Evolutionary conservation across 1,139 yeast genomes (phyloP).

Genomic region (Debaryomyces singareniensis): DNA sequence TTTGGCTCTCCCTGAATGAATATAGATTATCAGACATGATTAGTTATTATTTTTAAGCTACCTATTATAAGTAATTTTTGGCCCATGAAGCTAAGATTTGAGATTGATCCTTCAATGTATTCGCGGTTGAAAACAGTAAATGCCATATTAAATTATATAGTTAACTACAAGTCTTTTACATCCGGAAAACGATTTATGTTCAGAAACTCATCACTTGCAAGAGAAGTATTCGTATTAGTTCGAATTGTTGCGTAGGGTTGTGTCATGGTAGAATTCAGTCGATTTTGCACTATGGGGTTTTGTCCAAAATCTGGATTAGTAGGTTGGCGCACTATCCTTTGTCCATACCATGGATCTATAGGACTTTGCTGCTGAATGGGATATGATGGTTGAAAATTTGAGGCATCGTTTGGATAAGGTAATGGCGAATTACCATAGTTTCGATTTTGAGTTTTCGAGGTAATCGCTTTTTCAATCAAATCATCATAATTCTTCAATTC

Average conservation of each 20-base stretch:
- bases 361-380: constrained; percentile 2
- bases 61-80: background rate
- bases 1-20: constrained; percentile 40
- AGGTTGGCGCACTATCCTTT: constrained; percentile 21
- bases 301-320: constrained; percentile 36
- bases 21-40: constrained; percentile 32
- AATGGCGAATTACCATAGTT: constrained; percentile 4
- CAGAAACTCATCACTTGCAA: constrained; percentile 16
- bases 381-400: constrained; percentile 1
- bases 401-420: constrained; percentile 15
- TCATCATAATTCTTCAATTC: constrained; percentile 69
- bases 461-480: constrained; percentile 49
- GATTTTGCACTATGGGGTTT: too few relatives aligned
- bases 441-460: constrained; percentile 15
- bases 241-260: too few relatives aligned
- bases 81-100: constrained; percentile 1
- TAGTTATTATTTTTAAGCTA: constrained; percentile 1
- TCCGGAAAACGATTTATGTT: constrained; percentile 26
- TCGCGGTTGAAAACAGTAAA: too few relatives aligned
- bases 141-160: background rate
- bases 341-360: constrained; percentile 2
- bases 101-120: too few relatives aligned
- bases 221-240: too few relatives aligned
- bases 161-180: constrained; percentile 15
- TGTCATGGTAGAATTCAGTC: too few relatives aligned